phyloP scores from a whole-genome alignment of 139 green algal genomes.

The Coccomyxa sp. region DNA sequence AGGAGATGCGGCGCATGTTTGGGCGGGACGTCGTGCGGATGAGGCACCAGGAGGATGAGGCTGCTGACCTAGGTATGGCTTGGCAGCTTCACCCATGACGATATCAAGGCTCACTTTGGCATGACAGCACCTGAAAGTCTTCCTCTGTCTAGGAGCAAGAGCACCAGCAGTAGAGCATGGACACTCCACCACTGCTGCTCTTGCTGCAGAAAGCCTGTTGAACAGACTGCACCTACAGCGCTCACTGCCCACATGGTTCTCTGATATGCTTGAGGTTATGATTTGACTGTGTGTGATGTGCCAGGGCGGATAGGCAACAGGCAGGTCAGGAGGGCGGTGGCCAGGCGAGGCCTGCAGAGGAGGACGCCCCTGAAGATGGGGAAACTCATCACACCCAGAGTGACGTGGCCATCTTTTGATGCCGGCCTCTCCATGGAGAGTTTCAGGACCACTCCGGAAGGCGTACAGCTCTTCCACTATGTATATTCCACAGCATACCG shows the following conservation, averaged over 20 bases:
- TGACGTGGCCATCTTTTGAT: constrained; percentile 55
- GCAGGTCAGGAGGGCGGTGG: constrained; percentile 23
- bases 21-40: constrained; percentile 56
- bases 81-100: too few relatives aligned
- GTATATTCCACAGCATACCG: constrained; percentile 53
- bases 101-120: too few relatives aligned
- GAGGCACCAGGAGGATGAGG: constrained; percentile 42
- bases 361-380: constrained; percentile 40
- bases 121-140: too few relatives aligned
- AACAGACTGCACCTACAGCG: neutral
- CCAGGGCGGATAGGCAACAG: constrained; percentile 16
- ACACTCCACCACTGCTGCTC: too few relatives aligned
- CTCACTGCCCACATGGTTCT: too few relatives aligned
- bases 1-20: constrained; percentile 84
- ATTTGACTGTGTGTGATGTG: too few relatives aligned
- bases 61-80: too few relatives aligned
- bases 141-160: too few relatives aligned
- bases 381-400: constrained; percentile 54
- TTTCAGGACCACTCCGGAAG: constrained; percentile 15
- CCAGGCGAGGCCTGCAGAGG: constrained; percentile 32
- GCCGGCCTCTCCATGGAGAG: constrained; percentile 29
- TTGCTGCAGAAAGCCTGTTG: too few relatives aligned
- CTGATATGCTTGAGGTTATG: too few relatives aligned
- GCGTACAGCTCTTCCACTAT: constrained; percentile 53
- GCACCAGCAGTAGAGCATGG: too few relatives aligned